These are phyloP conservation scores for Oropetium thomaeum DNA, from an alignment of 176 grass and related monocot genomes.

Conservation along the genomic window DNA sequence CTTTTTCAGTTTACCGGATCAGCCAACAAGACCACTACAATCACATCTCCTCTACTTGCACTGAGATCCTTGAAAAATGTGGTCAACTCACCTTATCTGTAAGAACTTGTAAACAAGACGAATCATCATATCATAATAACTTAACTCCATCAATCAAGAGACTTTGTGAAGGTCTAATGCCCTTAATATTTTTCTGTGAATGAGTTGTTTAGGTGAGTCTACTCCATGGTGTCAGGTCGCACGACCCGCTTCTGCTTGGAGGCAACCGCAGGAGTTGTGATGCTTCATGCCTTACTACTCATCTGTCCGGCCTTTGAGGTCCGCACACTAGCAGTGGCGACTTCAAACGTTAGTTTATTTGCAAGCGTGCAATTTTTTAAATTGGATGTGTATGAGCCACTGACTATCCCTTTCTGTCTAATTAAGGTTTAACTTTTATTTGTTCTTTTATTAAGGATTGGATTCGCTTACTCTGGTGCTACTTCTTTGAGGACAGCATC, in stretches of 20 bases:
- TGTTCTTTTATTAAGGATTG: background rate
- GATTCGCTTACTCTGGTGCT: conserved; percentile 32
- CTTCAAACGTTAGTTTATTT: conserved; percentile 5
- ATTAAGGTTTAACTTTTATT: background rate
- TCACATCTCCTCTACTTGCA: conserved; percentile 31
- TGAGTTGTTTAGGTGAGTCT: conserved; percentile 92
- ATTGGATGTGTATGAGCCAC: conserved; percentile 14
- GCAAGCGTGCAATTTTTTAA: conserved; percentile 17
- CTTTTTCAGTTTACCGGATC: conserved; percentile 33
- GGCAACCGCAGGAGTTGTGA: conserved; percentile 43
- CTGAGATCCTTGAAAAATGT: conserved; percentile 38
- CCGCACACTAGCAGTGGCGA: conserved; percentile 7
- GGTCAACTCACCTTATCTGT: conserved; percentile 55
- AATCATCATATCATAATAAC: background rate
- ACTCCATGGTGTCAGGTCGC: conserved; percentile 65
- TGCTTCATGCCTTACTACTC: conserved; percentile 46
- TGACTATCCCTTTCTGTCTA: conserved; percentile 29
- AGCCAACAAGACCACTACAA: conserved; percentile 50
- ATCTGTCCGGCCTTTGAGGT: conserved; percentile 23
- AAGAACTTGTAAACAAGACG: conserved; percentile 37
- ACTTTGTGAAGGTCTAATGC: conserved; percentile 47
- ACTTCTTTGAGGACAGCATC: conserved; percentile 30
- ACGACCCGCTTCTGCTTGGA: conserved; percentile 56
- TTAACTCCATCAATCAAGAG: conserved; percentile 32
- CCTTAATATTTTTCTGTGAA: conserved; percentile 28